phyloP scores from a whole-genome alignment of 1,139 yeast genomes.

The Suhomyces choctaworum region DNA sequence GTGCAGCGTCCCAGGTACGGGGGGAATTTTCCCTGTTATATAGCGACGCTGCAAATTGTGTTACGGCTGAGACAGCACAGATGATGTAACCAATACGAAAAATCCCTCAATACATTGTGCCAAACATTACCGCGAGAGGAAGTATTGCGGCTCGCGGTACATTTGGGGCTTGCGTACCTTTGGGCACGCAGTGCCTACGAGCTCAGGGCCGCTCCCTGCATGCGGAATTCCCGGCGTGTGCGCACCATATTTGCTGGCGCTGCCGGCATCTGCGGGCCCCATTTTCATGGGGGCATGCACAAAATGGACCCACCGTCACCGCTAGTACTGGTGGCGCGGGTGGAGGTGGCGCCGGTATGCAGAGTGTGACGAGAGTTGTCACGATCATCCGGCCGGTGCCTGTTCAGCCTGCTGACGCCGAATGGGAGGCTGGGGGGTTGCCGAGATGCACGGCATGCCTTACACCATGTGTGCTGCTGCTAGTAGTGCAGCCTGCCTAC shows the following conservation, averaged over 20 bases:
- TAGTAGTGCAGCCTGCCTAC: too few relatives aligned
- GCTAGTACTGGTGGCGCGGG: too few relatives aligned
- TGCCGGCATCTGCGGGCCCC: too few relatives aligned
- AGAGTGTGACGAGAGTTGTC: too few relatives aligned
- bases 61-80: conserved; percentile 7
- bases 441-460: too few relatives aligned
- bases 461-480: too few relatives aligned
- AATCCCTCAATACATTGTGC: conserved; percentile 13
- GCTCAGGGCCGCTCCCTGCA: neutral
- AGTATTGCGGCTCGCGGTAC: conserved; percentile 1
- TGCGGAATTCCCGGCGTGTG: conserved; percentile 1
- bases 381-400: too few relatives aligned
- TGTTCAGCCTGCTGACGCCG: too few relatives aligned
- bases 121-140: conserved; percentile 5
- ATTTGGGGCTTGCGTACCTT: neutral
- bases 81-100: conserved; percentile 15
- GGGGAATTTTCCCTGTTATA: neutral
- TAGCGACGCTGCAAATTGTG: conserved; percentile 4
- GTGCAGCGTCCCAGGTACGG: neutral
- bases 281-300: too few relatives aligned
- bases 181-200: neutral
- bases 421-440: too few relatives aligned
- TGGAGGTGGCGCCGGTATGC: too few relatives aligned
- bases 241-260: neutral
- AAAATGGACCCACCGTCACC: too few relatives aligned